Base-by-base conservation (phyloP, 345 rosid genomes). In the Melaleuca alternifolia region DNA sequence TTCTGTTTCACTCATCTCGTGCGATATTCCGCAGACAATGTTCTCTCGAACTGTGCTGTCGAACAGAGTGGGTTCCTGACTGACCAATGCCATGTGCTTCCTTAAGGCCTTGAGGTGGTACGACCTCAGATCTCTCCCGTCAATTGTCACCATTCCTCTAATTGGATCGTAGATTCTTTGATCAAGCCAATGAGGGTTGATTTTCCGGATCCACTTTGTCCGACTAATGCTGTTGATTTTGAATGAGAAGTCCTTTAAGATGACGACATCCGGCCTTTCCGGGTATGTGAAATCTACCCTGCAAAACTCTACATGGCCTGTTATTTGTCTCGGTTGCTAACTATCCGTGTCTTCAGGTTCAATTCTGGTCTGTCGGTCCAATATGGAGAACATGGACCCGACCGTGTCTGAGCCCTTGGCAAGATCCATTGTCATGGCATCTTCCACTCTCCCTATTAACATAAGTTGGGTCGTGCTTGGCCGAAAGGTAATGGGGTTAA, bases 131-230 rank as follows among this genome's bases (percentile, higher is more conserved):
- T 96, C 94, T 0, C 90, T 90, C 12, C 92, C 92, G 75, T 93
- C 98, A 9, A 95, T 89, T 84, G 86, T 89, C 18, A 95, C 91
- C 2, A 15, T 46, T 0, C 97, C 97, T 16, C 86, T 91, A 2
- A 89, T 83, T 1, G 97, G 95, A 48, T 96, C 96, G 28, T 96
- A 94, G 30, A 93, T 94, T 83, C 97, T 88, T 79, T 94, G 26
- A 94, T 91, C 51, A 96, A 65, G 14, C 94, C 94, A 5, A 96
- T 91, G 50, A 94, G 88, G 1, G 95, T 96, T 8, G 98, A 96
- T 50, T 96, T 96, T 8, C 98, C 97, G 2, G 95, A 96, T 30
- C 96, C 97, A 28, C 98, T 94, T 85, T 91, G 93, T 54, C 98
- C 98, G 6, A 95, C 96, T 33, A 95, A 84, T 7, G 96, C 97